Percentiles rank a stretch among this genome's conserved stretches.
Conservation (phyloP, 352 stramenopile genomes). For the Blastocystis hominis region DNA sequence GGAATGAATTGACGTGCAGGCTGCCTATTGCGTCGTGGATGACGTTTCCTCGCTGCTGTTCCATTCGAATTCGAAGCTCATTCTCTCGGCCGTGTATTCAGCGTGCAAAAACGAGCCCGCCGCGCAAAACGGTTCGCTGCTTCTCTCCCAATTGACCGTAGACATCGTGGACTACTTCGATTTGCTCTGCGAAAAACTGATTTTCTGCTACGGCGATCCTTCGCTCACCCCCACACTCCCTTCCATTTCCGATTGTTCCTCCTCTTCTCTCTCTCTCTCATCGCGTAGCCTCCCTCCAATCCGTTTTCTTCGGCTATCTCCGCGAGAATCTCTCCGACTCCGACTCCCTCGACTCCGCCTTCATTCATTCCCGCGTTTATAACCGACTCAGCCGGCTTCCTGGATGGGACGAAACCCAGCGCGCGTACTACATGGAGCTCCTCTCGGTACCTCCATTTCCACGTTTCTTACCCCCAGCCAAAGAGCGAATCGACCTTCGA, state of each 20-base stretch:
- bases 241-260: not conserved
- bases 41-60: not conserved
- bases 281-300: not conserved
- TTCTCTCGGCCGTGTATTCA: not conserved
- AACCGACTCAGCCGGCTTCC: not conserved
- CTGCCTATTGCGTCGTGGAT: not conserved
- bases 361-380: not conserved
- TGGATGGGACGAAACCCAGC: slow-evolving; percentile 25
- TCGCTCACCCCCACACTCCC: not conserved
- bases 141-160: not conserved
- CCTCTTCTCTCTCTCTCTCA: too few relatives aligned
- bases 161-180: not conserved
- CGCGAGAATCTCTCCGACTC: not conserved
- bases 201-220: slow-evolving; percentile 45
- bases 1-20: not conserved
- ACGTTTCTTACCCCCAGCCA: not conserved
- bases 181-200: not conserved
- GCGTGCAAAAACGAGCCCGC: not conserved
- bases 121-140: not conserved
- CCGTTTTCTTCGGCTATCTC: slow-evolving; percentile 21
- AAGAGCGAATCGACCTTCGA: slow-evolving; percentile 25
- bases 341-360: slow-evolving; percentile 1
- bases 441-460: not conserved
- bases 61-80: not conserved
- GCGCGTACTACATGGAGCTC: slow-evolving; percentile 28